Evolutionary conservation across 768 basidiomycete genomes (phyloP).

Genomic region (Hypsizygus marmoreus): DNA sequence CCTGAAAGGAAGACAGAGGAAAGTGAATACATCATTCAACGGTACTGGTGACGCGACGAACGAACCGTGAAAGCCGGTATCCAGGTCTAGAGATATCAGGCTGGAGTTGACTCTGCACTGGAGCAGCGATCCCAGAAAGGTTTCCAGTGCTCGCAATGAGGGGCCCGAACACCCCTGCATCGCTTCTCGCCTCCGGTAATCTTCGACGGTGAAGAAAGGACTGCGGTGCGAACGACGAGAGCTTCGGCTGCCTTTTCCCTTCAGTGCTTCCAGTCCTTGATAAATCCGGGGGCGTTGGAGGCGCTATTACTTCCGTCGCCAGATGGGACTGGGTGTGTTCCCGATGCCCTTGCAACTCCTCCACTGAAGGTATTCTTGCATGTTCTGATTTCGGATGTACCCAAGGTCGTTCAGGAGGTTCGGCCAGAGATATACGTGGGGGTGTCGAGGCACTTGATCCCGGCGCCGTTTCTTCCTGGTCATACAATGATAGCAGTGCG

Average conservation of each 20-base stretch:
- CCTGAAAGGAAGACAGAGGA: slow-evolving; percentile 11
- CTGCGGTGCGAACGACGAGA: slow-evolving; percentile 4
- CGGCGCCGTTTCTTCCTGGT: slow-evolving; percentile 30
- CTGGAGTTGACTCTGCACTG: slow-evolving; percentile 44
- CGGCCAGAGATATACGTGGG: not conserved
- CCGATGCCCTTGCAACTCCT: not conserved
- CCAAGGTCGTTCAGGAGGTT: slow-evolving; percentile 1
- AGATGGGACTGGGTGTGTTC: not conserved
- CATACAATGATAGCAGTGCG: slow-evolving; percentile 66
- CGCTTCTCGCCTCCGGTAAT: slow-evolving; percentile 41
- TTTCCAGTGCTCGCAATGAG: slow-evolving; percentile 72
- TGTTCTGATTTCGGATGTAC: not conserved
- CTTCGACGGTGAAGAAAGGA: slow-evolving; percentile 4
- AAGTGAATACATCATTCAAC: not conserved
- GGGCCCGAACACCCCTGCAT: slow-evolving; percentile 67
- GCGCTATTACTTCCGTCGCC: not conserved
- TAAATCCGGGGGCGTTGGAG: slow-evolving; percentile 4
- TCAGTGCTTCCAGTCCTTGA: not conserved
- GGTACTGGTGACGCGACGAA: not conserved
- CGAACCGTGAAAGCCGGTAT: slow-evolving; percentile 62
- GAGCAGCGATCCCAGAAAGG: slow-evolving; percentile 62
- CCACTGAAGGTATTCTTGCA: too few species aligned
- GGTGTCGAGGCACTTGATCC: slow-evolving; percentile 23
- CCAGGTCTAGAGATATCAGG: slow-evolving; percentile 67
- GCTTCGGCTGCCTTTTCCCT: slow-evolving; percentile 4